These are phyloP conservation scores for Phoenix dactylifera DNA, from an alignment of 176 grass and related monocot species.

Conservation along the genomic window DNA sequence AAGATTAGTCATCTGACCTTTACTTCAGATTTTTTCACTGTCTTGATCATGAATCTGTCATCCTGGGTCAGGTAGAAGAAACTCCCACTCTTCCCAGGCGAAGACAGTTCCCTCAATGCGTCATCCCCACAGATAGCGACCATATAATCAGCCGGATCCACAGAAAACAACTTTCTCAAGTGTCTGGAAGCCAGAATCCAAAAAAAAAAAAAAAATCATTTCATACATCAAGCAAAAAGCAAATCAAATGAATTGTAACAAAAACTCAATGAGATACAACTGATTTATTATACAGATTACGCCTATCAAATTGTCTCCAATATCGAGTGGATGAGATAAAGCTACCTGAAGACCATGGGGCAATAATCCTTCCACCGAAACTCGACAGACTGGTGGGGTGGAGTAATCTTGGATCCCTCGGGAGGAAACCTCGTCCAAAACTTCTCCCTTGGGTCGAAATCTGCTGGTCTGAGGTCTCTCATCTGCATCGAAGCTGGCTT, in stretches of 20 bases:
- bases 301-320: too few species aligned
- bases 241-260: not conserved
- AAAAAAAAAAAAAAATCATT: not conserved
- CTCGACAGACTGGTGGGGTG: conserved; percentile 57
- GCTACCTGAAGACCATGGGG: conserved; percentile 67
- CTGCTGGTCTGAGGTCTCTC: conserved; percentile 34
- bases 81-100: conserved; percentile 80
- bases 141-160: conserved; percentile 90
- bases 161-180: conserved; percentile 59
- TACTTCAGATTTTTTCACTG: conserved; percentile 68
- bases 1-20: conserved; percentile 34
- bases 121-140: conserved; percentile 71
- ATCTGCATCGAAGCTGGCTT: conserved; percentile 54
- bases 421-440: conserved; percentile 77
- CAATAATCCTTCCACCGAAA: conserved; percentile 92
- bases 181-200: conserved; percentile 32
- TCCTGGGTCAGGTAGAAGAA: conserved; percentile 81
- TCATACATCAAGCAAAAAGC: not conserved
- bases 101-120: conserved; percentile 58
- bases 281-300: too few species aligned
- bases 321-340: too few species aligned
- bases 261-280: too few species aligned
- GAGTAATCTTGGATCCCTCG: conserved; percentile 76
- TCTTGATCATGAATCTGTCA: conserved; percentile 81
- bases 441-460: conserved; percentile 78